Percentiles rank a stretch among this genome's conserved stretches.
These are phyloP conservation scores for Cystobasidiopsis lactophilus DNA, from an alignment of 768 basidiomycete genomes.

Conservation along the genomic window DNA sequence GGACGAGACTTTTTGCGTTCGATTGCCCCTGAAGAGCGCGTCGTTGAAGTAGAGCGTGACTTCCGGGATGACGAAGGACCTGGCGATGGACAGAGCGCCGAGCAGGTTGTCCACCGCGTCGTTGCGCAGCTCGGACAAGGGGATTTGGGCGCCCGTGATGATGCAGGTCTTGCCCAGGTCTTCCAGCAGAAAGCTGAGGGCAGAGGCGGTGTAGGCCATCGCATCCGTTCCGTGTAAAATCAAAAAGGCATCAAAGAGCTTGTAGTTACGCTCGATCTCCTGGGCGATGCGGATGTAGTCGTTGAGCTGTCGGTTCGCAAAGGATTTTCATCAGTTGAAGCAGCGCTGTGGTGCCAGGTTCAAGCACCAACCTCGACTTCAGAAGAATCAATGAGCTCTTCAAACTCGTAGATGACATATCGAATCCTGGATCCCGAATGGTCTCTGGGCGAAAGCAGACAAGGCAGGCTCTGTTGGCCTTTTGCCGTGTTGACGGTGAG, in stretches of 20 bases:
- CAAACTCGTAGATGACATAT: constrained; percentile 38
- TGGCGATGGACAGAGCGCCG: constrained; percentile 69
- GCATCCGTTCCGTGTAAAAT: constrained; percentile 69
- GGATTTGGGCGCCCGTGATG: constrained; percentile 80
- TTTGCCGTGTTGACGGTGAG: too few species aligned
- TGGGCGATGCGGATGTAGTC: constrained; percentile 55
- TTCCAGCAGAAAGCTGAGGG: constrained; percentile 72
- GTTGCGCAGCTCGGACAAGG: constrained; percentile 71
- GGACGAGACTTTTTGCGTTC: constrained; percentile 13
- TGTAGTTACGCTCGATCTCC: constrained; percentile 82
- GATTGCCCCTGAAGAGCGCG: constrained; percentile 45
- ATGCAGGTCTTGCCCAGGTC: constrained; percentile 72
- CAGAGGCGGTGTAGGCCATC: constrained; percentile 65
- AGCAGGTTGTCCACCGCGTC: constrained; percentile 85
- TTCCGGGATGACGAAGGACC: constrained; percentile 70
- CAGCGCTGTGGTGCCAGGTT: too few species aligned
- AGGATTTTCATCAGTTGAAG: constrained; percentile 2
- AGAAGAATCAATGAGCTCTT: constrained; percentile 66
- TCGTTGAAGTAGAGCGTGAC: constrained; percentile 60
- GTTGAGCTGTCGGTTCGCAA: not conserved
- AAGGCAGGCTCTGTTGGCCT: constrained; percentile 21
- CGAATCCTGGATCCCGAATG: constrained; percentile 48
- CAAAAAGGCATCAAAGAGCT: constrained; percentile 67
- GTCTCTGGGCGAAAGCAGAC: constrained; percentile 45
- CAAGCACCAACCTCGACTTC: constrained; percentile 41